Percentiles rank a stretch among this genome's conserved stretches.
Conservation (phyloP, 768 basidiomycete genomes). For the Pluteus cervinus region DNA sequence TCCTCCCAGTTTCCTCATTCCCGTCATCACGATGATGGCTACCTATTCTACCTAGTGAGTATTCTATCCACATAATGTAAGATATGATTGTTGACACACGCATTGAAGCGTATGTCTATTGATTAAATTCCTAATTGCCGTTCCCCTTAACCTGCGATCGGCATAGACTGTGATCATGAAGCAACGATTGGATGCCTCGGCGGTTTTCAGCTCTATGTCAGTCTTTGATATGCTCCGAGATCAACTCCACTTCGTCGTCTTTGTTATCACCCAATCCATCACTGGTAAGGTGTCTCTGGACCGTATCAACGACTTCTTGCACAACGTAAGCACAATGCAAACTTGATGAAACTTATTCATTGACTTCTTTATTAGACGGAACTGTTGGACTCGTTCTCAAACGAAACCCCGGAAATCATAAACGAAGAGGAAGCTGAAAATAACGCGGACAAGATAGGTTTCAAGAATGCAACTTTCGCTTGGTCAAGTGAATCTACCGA, state of each 20-base stretch:
- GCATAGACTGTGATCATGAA: conserved; percentile 32
- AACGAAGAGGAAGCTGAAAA: too few relatives aligned
- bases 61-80: conserved; percentile 3
- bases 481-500: conserved; percentile 41
- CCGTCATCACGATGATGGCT: conserved; percentile 57
- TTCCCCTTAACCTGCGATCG: neutral
- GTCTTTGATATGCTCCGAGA: conserved; percentile 61
- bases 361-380: conserved; percentile 33
- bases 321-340: too few relatives aligned
- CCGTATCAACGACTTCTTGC: conserved; percentile 38
- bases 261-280: conserved; percentile 19
- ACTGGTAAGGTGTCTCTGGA: conserved; percentile 59
- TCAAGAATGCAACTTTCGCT: conserved; percentile 46
- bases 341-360: neutral
- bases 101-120: conserved; percentile 5
- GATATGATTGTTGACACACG: neutral
- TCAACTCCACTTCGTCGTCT: conserved; percentile 37
- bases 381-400: conserved; percentile 32
- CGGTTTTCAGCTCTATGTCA: conserved; percentile 46
- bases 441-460: conserved; percentile 36
- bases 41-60: conserved; percentile 56
- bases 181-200: conserved; percentile 30
- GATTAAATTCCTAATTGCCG: conserved; percentile 1
- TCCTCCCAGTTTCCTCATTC: conserved; percentile 44
- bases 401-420: conserved; percentile 12